Base-by-base conservation (phyloP, 1,284 basidiomycete species). In the Pterula multifida region DNA sequence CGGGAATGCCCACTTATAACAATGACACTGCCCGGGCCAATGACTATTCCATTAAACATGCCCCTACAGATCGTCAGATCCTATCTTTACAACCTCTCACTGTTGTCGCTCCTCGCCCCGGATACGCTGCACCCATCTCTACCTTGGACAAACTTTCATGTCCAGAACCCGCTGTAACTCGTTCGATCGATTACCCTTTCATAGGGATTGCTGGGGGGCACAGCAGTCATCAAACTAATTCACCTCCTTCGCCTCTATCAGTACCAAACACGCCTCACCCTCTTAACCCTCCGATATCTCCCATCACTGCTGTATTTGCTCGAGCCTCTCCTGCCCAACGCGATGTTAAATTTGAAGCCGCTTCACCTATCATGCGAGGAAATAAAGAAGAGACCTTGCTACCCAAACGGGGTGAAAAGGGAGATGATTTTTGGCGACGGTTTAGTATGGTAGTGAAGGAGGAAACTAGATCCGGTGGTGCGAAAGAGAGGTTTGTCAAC, bases 341-440 rank as follows among this genome's bases (percentile, higher is more conserved):
- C 1, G 69, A 70, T 23, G 69, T 83, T 59, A 72, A 74, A 56
- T 82, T 80, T 56, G 66, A 65, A 3, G 60, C 69, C 21, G 66
- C 66, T 47, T 58, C 62, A 49, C 66, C 73, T 3, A 86, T 87
- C 60, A 73, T 89, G 59, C 76, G 85, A 21, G 75, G 80, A 1
- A 70, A 81, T 45, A 69, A 68, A 1, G 87, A 89, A 63, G 85
- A 81, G 46, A 75, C 78, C 1, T 62, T 85, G 1, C 62, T 87
- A 17, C 79, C 81, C 1, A 71, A 69, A 45, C 70, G 79, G 26
- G 82, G 83, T 1, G 76, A 83, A 56, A 77, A 72, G 50, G 84
- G 85, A 1, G 85, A 90, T 57, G 81, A 88, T 57, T 90, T 90
- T 65, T 90, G 86, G 86, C 71, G 84, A 51, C 70, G 87, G 45